A percentile compares a stretch with the other conserved stretches of the same genome.
Evolutionary conservation across 1,284 basidiomycete genomes (phyloP).

Genomic region (Microbotryomycetes sp.): DNA sequence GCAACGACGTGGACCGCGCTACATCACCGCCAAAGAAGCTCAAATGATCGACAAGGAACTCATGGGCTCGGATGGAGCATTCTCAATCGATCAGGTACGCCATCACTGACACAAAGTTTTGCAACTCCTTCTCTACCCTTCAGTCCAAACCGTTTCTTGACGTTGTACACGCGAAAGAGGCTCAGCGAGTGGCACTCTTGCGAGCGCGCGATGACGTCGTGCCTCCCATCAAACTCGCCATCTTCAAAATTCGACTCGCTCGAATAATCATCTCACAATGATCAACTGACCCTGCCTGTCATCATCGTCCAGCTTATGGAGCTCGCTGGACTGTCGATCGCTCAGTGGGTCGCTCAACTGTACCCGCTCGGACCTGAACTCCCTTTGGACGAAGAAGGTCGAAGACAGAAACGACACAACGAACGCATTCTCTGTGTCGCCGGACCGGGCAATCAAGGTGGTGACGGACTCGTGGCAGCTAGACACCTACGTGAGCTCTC

Average conservation of each 20-base stretch:
- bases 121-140: slow-evolving; percentile 1
- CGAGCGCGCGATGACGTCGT: not conserved
- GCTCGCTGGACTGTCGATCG: slow-evolving; percentile 92
- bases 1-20: slow-evolving; percentile 1
- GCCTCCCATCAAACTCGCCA: not conserved
- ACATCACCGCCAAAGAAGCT: slow-evolving; percentile 32
- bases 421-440: slow-evolving; percentile 75
- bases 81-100: slow-evolving; percentile 78
- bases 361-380: slow-evolving; percentile 49
- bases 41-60: slow-evolving; percentile 82
- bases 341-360: slow-evolving; percentile 72
- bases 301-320: slow-evolving; percentile 99
- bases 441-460: slow-evolving; percentile 92
- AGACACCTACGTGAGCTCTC: slow-evolving; percentile 68
- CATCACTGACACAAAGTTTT: not conserved
- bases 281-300: no score
- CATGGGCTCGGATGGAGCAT: slow-evolving; percentile 72
- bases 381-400: slow-evolving; percentile 26
- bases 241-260: no score
- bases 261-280: not conserved
- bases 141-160: no score
- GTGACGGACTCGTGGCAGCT: slow-evolving; percentile 94
- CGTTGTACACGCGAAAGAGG: no score
- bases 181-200: no score
- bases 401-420: slow-evolving; percentile 29